Evolutionary conservation across 495 filamentous ascomycete species (phyloP).

Genomic region (Articulospora tetracladia): DNA sequence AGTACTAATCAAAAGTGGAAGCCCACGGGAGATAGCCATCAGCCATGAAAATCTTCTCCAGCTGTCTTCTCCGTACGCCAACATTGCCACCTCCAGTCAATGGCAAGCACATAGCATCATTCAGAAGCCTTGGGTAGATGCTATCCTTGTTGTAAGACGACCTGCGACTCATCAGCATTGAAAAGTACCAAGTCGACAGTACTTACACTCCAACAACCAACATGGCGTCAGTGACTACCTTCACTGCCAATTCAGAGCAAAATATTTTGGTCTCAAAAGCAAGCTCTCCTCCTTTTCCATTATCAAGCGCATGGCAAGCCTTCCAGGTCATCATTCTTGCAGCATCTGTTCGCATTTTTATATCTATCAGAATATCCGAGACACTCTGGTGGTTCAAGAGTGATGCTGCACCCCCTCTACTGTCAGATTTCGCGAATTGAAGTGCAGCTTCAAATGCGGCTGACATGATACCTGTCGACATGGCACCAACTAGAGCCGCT

Average conservation of each 20-base stretch:
- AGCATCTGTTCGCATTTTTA: constrained; percentile 52
- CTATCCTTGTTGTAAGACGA: constrained; percentile 38
- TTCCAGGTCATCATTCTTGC: constrained; percentile 50
- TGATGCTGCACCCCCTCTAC: constrained; percentile 36
- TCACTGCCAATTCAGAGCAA: constrained; percentile 44
- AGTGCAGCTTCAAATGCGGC: constrained; percentile 49
- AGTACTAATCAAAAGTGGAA: constrained; percentile 7
- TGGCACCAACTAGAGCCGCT: constrained; percentile 48
- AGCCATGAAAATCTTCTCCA: constrained; percentile 44
- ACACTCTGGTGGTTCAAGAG: constrained; percentile 45
- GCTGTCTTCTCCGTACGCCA: constrained; percentile 45
- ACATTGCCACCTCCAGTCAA: constrained; percentile 56
- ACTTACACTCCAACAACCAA: constrained; percentile 45
- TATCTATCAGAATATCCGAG: constrained; percentile 44
- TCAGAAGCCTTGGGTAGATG: constrained; percentile 43
- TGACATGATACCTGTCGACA: constrained; percentile 49
- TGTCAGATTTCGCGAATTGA: constrained; percentile 40
- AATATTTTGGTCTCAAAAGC: constrained; percentile 49
- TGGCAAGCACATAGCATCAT: constrained; percentile 45
- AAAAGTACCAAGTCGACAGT: background rate
- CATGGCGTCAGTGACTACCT: constrained; percentile 43
- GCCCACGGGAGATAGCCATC: constrained; percentile 41
- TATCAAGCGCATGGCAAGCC: constrained; percentile 38
- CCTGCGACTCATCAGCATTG: constrained; percentile 20
- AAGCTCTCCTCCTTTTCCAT: constrained; percentile 36